phyloP scores from a whole-genome alignment of 1,284 basidiomycete species.

The Cryptococcus floricola region DNA sequence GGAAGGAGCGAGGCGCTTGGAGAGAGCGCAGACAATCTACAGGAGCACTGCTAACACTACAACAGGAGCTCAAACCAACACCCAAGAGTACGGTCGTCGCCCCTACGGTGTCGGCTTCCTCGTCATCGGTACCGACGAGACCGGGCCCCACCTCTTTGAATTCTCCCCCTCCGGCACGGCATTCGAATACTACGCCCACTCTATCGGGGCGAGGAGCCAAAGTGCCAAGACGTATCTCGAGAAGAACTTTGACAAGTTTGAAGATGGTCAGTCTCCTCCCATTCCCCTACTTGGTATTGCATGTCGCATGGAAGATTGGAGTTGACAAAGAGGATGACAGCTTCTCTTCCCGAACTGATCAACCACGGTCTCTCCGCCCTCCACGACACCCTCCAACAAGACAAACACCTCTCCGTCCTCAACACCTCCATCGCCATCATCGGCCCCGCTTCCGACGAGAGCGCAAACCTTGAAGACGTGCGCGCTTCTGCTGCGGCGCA shows the following conservation, averaged over 20 bases:
- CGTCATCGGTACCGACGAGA: slow-evolving; percentile 90
- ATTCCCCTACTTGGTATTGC: background rate
- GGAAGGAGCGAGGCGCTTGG: background rate
- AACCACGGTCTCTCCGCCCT: slow-evolving; percentile 88
- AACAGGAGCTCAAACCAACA: slow-evolving; percentile 95
- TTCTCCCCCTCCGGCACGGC: slow-evolving; percentile 97
- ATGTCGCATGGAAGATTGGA: background rate
- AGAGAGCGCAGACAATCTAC: too few relatives aligned
- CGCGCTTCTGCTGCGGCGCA: slow-evolving; percentile 32
- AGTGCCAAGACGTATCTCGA: slow-evolving; percentile 98
- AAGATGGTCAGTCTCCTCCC: slow-evolving; percentile 60
- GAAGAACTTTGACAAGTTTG: slow-evolving; percentile 83
- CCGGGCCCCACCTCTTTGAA: slow-evolving; percentile 95
- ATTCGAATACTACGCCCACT: slow-evolving; percentile 98
- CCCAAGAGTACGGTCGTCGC: slow-evolving; percentile 94
- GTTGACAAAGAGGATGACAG: slow-evolving; percentile 49
- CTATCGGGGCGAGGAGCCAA: slow-evolving; percentile 94
- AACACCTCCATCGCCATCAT: slow-evolving; percentile 94
- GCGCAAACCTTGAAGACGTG: slow-evolving; percentile 22
- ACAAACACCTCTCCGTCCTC: slow-evolving; percentile 84
- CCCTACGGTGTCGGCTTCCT: slow-evolving; percentile 99
- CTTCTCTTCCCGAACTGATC: slow-evolving; percentile 76
- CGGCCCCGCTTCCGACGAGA: slow-evolving; percentile 53
- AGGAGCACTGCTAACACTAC: slow-evolving; percentile 2
- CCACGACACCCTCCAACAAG: slow-evolving; percentile 92